Evolutionary conservation across 78 protist genomes (phyloP).

Genomic region (Dictyostelium intermedium): DNA sequence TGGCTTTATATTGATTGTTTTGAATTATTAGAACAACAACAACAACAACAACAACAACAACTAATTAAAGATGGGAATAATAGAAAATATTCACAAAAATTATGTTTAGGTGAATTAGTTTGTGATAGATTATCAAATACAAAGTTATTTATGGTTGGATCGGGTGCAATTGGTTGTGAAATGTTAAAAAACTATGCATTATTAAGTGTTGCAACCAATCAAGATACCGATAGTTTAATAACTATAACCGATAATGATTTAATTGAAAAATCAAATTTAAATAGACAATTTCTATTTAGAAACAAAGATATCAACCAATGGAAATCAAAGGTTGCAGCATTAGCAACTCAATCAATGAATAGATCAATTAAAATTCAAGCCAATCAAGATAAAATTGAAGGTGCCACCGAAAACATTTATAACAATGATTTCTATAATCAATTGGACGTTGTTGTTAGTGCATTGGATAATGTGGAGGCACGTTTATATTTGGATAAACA

Average conservation of each 20-base stretch:
- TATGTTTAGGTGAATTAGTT: conserved; percentile 43
- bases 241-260: conserved; percentile 98
- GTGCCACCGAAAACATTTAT: conserved; percentile 90
- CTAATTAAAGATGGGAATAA: background rate
- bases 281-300: conserved; percentile 98
- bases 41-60: background rate
- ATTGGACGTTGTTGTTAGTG: conserved; percentile 90
- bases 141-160: conserved; percentile 94
- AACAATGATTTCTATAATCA: conserved; percentile 84
- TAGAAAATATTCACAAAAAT: conserved; percentile 38
- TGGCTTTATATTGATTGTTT: conserved; percentile 83
- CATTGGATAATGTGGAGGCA: conserved; percentile 98
- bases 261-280: conserved; percentile 96
- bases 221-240: conserved; percentile 53
- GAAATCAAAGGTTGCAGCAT: conserved; percentile 95
- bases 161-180: conserved; percentile 99
- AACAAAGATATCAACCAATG: conserved; percentile 81
- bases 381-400: conserved; percentile 83
- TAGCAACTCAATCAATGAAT: conserved; percentile 94
- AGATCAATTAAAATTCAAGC: conserved; percentile 61
- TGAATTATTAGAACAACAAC: conserved; percentile 2
- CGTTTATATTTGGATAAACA: conserved; percentile 94
- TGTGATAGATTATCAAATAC: conserved; percentile 34
- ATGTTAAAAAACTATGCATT: conserved; percentile 94
- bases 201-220: conserved; percentile 92